Evolutionary conservation across 2,329 filamentous ascomycete genomes (phyloP).

Genomic region (Diaporthe batatas): DNA sequence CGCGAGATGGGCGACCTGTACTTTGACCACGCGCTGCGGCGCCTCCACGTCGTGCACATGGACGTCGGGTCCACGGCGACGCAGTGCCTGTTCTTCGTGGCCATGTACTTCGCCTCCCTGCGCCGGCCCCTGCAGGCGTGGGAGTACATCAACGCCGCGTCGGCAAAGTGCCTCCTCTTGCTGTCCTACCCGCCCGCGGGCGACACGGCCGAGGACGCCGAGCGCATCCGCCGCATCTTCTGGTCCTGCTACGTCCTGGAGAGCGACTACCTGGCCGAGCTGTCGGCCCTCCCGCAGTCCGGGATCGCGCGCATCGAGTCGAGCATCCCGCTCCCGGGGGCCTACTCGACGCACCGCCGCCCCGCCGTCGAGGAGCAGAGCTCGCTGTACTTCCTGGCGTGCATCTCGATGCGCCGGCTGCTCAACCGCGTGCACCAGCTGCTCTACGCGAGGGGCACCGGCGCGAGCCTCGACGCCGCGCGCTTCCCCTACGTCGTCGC

Average conservation of each 20-base stretch:
- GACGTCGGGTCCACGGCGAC: conserved; percentile 60
- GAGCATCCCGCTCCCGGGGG: conserved; percentile 61
- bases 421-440: conserved; percentile 64
- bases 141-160: conserved; percentile 63
- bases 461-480: conserved; percentile 58
- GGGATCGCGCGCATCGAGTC: conserved; percentile 66
- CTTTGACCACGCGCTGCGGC: conserved; percentile 61
- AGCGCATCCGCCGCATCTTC: conserved; percentile 64
- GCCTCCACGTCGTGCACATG: conserved; percentile 60
- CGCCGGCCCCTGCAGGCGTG: conserved; percentile 65
- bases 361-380: conserved; percentile 59
- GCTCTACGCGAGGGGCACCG: conserved; percentile 57
- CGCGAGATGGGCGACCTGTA: conserved; percentile 57
- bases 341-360: conserved; percentile 59
- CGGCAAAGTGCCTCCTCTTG: conserved; percentile 63
- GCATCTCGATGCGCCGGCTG: conserved; percentile 64
- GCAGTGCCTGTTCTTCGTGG: conserved; percentile 65
- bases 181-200: conserved; percentile 57
- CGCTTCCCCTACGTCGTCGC: conserved; percentile 63
- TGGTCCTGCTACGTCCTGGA: conserved; percentile 69
- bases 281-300: conserved; percentile 63
- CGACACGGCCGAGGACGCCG: conserved; percentile 56
- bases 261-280: conserved; percentile 66
- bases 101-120: conserved; percentile 64
- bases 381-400: conserved; percentile 66